Percentiles rank a stretch among this genome's conserved stretches.
Evolutionary conservation across 768 basidiomycete genomes (phyloP).

Genomic region (Cystobasidiopsis lactophilus): DNA sequence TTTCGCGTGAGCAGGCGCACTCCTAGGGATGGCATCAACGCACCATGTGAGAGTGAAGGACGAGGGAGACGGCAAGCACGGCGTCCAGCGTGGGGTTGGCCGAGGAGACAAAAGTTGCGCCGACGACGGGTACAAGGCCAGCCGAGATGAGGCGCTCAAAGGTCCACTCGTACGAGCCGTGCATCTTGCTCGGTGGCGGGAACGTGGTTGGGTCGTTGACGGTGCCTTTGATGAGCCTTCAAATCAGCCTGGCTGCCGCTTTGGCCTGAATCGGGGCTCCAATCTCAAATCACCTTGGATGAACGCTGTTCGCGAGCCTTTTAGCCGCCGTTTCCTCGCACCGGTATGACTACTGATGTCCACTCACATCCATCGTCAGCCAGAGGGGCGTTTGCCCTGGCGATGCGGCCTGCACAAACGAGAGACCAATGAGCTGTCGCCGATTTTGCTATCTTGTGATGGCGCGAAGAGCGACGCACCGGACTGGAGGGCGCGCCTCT

Average conservation of each 20-base stretch:
- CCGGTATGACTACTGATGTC: too few relatives aligned
- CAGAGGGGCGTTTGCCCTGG: too few relatives aligned
- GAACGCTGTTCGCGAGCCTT: slow-evolving; percentile 4
- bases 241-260: neutral
- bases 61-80: slow-evolving; percentile 58
- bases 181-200: slow-evolving; percentile 46
- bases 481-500: too few relatives aligned
- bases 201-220: slow-evolving; percentile 89
- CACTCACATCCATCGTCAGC: too few relatives aligned
- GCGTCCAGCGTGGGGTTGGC: slow-evolving; percentile 74
- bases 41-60: slow-evolving; percentile 95
- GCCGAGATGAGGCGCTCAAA: slow-evolving; percentile 86
- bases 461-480: too few relatives aligned
- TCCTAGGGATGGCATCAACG: slow-evolving; percentile 4
- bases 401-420: too few relatives aligned
- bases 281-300: slow-evolving; percentile 7
- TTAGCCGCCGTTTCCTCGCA: too few relatives aligned
- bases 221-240: slow-evolving; percentile 42
- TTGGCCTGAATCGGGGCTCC: too few relatives aligned
- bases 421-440: too few relatives aligned
- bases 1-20: neutral
- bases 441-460: too few relatives aligned
- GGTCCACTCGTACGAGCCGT: slow-evolving; percentile 79
- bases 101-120: slow-evolving; percentile 59
- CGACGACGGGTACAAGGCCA: slow-evolving; percentile 65